A percentile compares a stretch with the other conserved stretches of the same genome.
These are phyloP conservation scores for Cutaneotrichosporon mucoides DNA, from an alignment of 1,284 basidiomycete species.

Conservation along the genomic window DNA sequence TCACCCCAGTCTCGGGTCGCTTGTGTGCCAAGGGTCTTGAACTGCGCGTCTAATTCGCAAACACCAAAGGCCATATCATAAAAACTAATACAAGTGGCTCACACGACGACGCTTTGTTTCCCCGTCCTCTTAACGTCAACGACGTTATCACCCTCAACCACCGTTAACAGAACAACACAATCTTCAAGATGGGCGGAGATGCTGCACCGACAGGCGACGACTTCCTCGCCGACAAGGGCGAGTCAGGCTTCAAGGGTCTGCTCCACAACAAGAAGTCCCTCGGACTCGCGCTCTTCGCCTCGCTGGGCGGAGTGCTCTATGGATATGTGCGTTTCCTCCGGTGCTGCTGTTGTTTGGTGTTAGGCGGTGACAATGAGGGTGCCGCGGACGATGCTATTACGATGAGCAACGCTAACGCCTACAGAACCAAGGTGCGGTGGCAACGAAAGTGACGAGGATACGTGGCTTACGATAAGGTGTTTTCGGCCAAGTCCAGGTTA, in stretches of 20 bases:
- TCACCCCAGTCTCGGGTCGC: no score
- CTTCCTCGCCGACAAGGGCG: slow-evolving; percentile 8
- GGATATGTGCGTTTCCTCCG: slow-evolving; percentile 28
- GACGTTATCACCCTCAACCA: neutral
- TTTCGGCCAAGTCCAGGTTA: slow-evolving; percentile 46
- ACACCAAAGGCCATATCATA: no score
- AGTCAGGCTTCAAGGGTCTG: slow-evolving; percentile 13
- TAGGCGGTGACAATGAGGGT: no score
- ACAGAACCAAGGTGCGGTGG: slow-evolving; percentile 1
- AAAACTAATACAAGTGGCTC: no score
- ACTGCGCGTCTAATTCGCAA: no score
- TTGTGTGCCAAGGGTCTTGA: neutral
- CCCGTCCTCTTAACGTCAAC: neutral
- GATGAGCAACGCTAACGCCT: neutral
- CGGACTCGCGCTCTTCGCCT: slow-evolving; percentile 30
- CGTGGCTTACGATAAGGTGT: slow-evolving; percentile 27
- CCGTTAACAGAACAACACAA: neutral
- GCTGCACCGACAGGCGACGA: slow-evolving; percentile 1
- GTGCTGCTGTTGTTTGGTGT: no score
- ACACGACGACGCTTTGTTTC: neutral
- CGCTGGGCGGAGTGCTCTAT: slow-evolving; percentile 46
- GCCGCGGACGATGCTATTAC: no score
- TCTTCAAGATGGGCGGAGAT: neutral
- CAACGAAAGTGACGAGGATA: no score
- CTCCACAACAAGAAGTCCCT: slow-evolving; percentile 13